phyloP scores from a whole-genome alignment of 148 eudicot species.

The Gaultheria prostrata region DNA sequence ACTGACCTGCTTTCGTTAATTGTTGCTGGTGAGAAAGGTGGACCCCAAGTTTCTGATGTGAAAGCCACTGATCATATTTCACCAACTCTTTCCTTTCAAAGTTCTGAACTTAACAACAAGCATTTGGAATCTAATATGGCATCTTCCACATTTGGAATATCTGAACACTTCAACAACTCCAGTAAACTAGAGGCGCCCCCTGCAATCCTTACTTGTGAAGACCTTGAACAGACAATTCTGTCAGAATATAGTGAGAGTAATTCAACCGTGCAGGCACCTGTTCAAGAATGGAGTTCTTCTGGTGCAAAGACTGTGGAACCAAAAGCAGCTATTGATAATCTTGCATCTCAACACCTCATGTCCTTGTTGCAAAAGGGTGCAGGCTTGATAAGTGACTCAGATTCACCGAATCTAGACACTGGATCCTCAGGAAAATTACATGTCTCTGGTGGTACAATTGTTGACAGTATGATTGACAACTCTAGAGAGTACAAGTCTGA shows the following conservation, averaged over 20 bases:
- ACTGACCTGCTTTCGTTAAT: conserved; percentile 71
- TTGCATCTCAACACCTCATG: conserved; percentile 79
- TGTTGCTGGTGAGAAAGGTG: conserved; percentile 64
- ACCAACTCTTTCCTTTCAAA: conserved; percentile 21
- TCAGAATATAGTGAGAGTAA: conserved; percentile 53
- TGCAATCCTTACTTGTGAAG: conserved; percentile 89
- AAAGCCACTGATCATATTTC: conserved; percentile 21
- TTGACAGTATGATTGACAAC: conserved; percentile 22
- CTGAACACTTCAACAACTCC: conserved; percentile 32
- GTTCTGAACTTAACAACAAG: conserved; percentile 25
- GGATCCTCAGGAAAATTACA: conserved; percentile 24
- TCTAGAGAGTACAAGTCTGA: conserved; percentile 33
- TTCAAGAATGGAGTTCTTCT: conserved; percentile 25
- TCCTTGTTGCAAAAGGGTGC: conserved; percentile 70
- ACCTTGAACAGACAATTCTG: conserved; percentile 88
- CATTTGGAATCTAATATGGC: conserved; percentile 24
- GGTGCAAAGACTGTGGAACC: conserved; percentile 30
- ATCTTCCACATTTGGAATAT: conserved; percentile 32
- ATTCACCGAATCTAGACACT: conserved; percentile 23
- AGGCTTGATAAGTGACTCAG: conserved; percentile 23
- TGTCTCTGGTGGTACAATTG: conserved; percentile 25
- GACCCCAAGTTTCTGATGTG: conserved; percentile 28
- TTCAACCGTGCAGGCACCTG: conserved; percentile 29
- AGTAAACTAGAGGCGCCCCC: conserved; percentile 45
- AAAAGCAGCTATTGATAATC: conserved; percentile 40